These are phyloP conservation scores for Penicillium diatomitis DNA, from an alignment of 495 filamentous ascomycete species.

Conservation along the genomic window DNA sequence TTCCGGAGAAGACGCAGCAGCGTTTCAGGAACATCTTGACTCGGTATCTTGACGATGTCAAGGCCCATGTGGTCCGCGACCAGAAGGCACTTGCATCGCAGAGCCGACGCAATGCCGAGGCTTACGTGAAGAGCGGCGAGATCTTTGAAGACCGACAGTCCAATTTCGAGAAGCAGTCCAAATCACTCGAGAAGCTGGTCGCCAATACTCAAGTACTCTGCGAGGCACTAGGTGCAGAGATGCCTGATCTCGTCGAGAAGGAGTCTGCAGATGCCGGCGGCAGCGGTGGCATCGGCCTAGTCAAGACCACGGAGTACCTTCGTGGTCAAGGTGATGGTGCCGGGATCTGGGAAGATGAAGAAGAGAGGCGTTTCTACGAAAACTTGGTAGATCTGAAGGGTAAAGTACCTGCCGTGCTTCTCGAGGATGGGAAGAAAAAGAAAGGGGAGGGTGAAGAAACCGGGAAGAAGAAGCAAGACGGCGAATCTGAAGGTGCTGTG, in stretches of 20 bases:
- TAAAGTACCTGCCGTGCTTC: constrained; percentile 83
- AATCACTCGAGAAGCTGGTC: constrained; percentile 83
- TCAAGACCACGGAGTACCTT: constrained; percentile 89
- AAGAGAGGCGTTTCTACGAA: constrained; percentile 96
- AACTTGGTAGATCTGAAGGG: constrained; percentile 92
- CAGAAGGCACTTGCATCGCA: constrained; percentile 78
- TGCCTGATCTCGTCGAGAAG: constrained; percentile 84
- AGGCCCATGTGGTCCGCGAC: constrained; percentile 76
- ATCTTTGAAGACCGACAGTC: constrained; percentile 97
- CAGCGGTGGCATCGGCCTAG: constrained; percentile 77
- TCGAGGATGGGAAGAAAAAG: constrained; percentile 95
- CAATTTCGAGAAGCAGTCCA: constrained; percentile 87
- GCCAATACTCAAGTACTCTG: constrained; percentile 86
- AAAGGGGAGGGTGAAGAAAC: constrained; percentile 66
- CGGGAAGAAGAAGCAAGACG: constrained; percentile 44
- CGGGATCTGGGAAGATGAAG: constrained; percentile 99
- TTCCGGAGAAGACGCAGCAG: constrained; percentile 65
- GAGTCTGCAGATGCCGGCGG: constrained; percentile 54
- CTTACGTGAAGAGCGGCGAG: constrained; percentile 96
- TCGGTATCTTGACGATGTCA: constrained; percentile 90
- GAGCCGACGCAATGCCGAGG: constrained; percentile 89
- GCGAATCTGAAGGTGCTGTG: constrained; percentile 19
- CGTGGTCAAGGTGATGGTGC: constrained; percentile 82
- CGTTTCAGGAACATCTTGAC: constrained; percentile 82
- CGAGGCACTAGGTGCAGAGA: constrained; percentile 81